Base-by-base conservation (phyloP, 1,284 basidiomycete species). In the Naganishia liquefaciens region DNA sequence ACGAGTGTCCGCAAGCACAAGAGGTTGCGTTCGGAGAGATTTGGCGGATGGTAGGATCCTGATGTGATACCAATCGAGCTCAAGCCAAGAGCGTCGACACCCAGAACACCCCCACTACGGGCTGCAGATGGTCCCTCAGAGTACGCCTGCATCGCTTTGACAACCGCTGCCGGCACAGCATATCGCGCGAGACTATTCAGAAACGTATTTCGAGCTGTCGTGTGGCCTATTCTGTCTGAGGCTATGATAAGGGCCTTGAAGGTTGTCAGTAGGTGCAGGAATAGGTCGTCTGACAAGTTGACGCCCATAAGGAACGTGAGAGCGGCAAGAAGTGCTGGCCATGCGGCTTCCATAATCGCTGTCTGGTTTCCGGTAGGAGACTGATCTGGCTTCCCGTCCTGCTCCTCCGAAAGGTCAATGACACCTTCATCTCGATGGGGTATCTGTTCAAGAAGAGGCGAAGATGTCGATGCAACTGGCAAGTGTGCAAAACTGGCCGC, bases 131-230 rank as follows among this genome's bases (percentile, higher is more conserved):
- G 50, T 15, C 66, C 68, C 63, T 91, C 89, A 7, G 82, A 75
- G 69, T 88, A 88, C 0, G 86, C 81, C 65, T 93, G 89, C 67
- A 95, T 79, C 67, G 88, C 88, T 0, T 90, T 88, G 0, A 96
- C 90, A 3, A 95, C 90, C 1, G 89, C 84, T 0, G 89, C 85
- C 0, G 94, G 94, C 10, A 97, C 90, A 0, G 93, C 89, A 68
- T 91, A 89, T 68, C 91, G 90, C 21, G 91, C 86, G 13, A 98
- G 84, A 49, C 86, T 89, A 23, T 86, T 89, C 72, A 98, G 86
- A 77, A 98, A 91, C 0, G 93, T 91, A 70, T 98, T 93, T n/a
- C 95, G 85, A 0, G 93, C 91, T 0, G 91, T 94, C 0, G 82
- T 80, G 5, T 98, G 82, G 1, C 90, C 64, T 90, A 89, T 3